Conservation (phyloP, 202 grass and related monocot genomes). For the Thinopyrum obtusiflorum region DNA sequence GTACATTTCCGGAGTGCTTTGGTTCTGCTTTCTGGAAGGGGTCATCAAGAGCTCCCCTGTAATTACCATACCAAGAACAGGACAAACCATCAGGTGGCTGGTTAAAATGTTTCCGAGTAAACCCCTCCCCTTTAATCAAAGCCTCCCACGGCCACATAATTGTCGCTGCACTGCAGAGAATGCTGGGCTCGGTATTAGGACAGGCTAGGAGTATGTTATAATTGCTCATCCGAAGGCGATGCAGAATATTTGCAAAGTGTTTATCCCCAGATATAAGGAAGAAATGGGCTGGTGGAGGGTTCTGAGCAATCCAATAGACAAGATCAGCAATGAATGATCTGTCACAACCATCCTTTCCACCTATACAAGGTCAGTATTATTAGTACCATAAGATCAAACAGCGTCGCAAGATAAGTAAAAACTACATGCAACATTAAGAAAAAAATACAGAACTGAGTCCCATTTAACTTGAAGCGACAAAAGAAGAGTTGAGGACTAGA, state of each 20-base stretch:
- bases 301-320: conserved; percentile 69
- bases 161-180: conserved; percentile 72
- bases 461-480: conserved; percentile 11
- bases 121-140: conserved; percentile 63
- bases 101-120: conserved; percentile 63
- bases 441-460: neutral
- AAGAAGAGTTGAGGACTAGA: neutral
- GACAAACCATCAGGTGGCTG: conserved; percentile 80
- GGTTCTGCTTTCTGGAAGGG: conserved; percentile 43
- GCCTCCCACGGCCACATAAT: conserved; percentile 82
- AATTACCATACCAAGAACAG: conserved; percentile 91
- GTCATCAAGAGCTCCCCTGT: conserved; percentile 65
- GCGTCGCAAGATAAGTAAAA: neutral
- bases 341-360: conserved; percentile 75
- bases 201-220: conserved; percentile 90
- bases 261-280: conserved; percentile 85
- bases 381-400: conserved; percentile 5
- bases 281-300: conserved; percentile 86
- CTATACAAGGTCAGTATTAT: conserved; percentile 40
- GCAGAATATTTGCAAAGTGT: conserved; percentile 75
- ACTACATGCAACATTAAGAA: neutral
- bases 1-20: conserved; percentile 33
- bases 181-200: conserved; percentile 17
- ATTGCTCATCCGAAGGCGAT: conserved; percentile 89
- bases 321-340: conserved; percentile 72